Base-by-base conservation (phyloP, 1,284 basidiomycete genomes). In the Tetrapyrgos nigripes region DNA sequence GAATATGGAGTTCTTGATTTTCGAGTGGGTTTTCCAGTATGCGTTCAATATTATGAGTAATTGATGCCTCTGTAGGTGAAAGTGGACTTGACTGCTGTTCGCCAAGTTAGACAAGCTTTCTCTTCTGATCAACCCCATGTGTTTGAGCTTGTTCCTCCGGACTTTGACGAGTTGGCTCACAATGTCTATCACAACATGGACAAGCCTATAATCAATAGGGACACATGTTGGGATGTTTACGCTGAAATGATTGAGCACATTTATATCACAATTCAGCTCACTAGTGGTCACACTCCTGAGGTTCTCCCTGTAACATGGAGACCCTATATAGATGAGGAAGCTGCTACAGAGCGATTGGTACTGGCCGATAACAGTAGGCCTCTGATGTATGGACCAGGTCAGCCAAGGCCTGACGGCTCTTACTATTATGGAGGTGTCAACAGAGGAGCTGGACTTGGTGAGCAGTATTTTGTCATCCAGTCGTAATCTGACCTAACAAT, bases 1-100 rank as follows among this genome's bases (percentile, higher is more conserved):
- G 50, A 54, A n/a, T 65, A 40, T 35, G 52, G 55, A 28, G 55
- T 53, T 1, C 48, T 58, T 5, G 52, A 65, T 50, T 65, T 63
- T 53, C 62, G 54, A 53, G 63, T 61, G 37, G 14, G 37, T 2
- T 26, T 37, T 29, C 37, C 40, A 26, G 19, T 56, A 29, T 46
- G 11, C 10, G 2, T 31, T 29, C 35, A 31, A 26, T 28, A 11
- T 8, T 26, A 11, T 40, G 17, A 26, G 24, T 27, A 6, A 19
- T 27, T 50, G 14, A 26, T 29, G 4, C 10, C 23, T 11, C 33
- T 14, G 4, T 35, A 51, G 55, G 28, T 61, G 17, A 26, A 13
- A 6, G 33, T 58, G 11, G 26, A 6, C 4, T 47, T 23, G 19
- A 33, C 40, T 11, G 21, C 40, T 17, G 5, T 50, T 9, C 5